Base-by-base conservation (phyloP, 2,329 filamentous ascomycete genomes). In the Knufia fluminis region DNA sequence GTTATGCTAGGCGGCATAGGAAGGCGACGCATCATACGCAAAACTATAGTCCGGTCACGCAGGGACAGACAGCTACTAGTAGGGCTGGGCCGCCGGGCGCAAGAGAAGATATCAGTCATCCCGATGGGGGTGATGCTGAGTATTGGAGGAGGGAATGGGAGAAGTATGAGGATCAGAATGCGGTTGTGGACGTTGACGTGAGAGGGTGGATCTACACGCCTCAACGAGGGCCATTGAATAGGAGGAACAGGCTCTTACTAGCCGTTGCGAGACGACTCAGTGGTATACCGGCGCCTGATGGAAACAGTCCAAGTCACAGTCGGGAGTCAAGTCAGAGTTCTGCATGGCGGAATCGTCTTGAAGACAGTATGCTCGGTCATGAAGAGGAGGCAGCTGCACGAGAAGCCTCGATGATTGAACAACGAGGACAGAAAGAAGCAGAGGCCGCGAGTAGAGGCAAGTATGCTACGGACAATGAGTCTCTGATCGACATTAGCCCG, bases 121-220 rank as follows among this genome's bases (percentile, higher is more conserved):
- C 69, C 39, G 57, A 68, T 1, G 70, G 77, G 26, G 75, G 72
- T 39, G 81, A 88, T 55, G 77, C 80, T 39, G 82, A 88, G 33
- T 90, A 85, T 64, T 91, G 85, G 83, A 78, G 77, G 36, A 72
- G 79, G 48, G 81, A 91, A 61, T 94, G 86, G 85, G 80, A 90
- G 50, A 78, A 78, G 53, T 78, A 83, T 47, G 85, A 94, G 64
- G 83, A 91, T 52, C 82, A 89, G 60, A 85, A 85, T 64, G 88
- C 90, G 0, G 73, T 96, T 3, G 86, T 96, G 1, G 91, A 97
- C 62, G 87, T 97, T 4, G 91, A 98, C 64, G 87, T 98, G 20
- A 78, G 91, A 58, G 92, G 92, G 12, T 98, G 94, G 92, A 79
- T 97, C 46, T 98, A 95, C 66, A 80, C 82, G 33, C 91, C 91